Percentiles rank a stretch among this genome's conserved stretches.
Evolutionary conservation across 495 filamentous ascomycete genomes (phyloP).

Genomic region (Aspergillus coremiiformis): DNA sequence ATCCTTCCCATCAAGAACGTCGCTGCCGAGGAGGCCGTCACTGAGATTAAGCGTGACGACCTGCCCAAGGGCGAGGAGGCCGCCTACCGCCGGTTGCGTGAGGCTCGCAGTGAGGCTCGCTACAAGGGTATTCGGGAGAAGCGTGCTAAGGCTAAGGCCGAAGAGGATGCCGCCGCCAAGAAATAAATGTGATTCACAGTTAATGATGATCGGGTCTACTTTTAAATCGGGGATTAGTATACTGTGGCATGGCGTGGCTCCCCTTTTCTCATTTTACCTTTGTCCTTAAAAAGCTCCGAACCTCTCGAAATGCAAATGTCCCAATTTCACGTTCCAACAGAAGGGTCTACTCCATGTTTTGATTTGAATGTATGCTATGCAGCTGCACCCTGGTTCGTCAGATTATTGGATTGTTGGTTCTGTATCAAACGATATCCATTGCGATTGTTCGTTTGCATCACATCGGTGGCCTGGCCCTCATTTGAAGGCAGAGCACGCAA

Average conservation of each 20-base stretch:
- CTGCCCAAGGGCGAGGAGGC: conserved; percentile 71
- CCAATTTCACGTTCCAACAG: conserved; percentile 16
- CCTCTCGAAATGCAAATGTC: conserved; percentile 41
- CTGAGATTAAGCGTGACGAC: conserved; percentile 75
- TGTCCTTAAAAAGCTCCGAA: conserved; percentile 40
- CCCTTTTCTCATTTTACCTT: conserved; percentile 28
- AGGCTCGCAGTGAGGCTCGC: conserved; percentile 78
- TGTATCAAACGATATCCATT: not conserved
- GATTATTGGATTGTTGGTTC: not conserved
- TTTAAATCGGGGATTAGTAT: conserved; percentile 36
- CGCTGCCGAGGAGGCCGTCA: conserved; percentile 49
- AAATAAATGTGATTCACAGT: conserved; percentile 63
- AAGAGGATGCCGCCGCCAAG: conserved; percentile 79
- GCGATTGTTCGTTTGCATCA: not conserved
- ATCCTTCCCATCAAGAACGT: conserved; percentile 66
- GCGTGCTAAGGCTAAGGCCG: conserved; percentile 86
- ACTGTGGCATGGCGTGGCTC: conserved; percentile 39
- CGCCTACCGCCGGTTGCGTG: conserved; percentile 78
- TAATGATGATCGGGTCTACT: conserved; percentile 45
- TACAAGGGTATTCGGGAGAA: conserved; percentile 80
- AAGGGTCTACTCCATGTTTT: not conserved
- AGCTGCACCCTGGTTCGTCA: not conserved
- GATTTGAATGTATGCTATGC: not conserved
- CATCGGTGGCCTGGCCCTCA: not conserved
- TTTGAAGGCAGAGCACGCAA: not conserved